Conservation (phyloP, 2,329 filamentous ascomycete genomes). For the Exserohilum turcica region DNA sequence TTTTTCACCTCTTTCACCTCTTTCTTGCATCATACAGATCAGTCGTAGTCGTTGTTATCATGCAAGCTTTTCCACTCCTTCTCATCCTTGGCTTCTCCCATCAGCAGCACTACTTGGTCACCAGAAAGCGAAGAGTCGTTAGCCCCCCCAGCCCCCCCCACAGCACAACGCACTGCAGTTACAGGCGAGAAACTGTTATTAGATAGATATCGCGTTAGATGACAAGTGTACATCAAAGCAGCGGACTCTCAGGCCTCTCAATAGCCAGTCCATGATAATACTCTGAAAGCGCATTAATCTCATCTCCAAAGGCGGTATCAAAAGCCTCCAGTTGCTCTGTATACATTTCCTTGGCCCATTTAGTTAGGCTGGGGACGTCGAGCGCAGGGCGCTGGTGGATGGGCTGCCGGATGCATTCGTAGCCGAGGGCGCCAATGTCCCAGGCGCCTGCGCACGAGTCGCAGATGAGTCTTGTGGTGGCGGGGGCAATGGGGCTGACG, state of each 20-base stretch:
- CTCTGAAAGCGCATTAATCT: constrained; percentile 44
- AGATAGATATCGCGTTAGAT: background rate
- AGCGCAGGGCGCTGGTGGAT: background rate
- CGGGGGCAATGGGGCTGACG: constrained; percentile 20
- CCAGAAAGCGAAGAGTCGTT: no score
- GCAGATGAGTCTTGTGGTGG: constrained; percentile 35
- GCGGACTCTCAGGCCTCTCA: constrained; percentile 32
- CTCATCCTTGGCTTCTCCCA: no score
- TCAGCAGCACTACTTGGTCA: background rate
- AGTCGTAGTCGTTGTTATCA: no score
- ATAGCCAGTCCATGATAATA: constrained; percentile 38
- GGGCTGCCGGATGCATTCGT: constrained; percentile 38
- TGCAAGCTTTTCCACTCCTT: no score
- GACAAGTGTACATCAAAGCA: constrained; percentile 5
- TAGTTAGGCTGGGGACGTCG: constrained; percentile 23
- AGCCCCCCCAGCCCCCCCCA: no score
- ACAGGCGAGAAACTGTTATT: no score
- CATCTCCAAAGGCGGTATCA: constrained; percentile 37
- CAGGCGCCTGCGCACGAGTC: constrained; percentile 40
- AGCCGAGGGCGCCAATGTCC: constrained; percentile 48
- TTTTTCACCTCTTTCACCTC: no score
- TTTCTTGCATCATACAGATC: no score
- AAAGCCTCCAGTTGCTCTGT: constrained; percentile 13
- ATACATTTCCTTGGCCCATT: constrained; percentile 17
- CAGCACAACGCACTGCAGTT: no score